phyloP scores from a whole-genome alignment of 345 rosid species.

The Heritiera fomes region DNA sequence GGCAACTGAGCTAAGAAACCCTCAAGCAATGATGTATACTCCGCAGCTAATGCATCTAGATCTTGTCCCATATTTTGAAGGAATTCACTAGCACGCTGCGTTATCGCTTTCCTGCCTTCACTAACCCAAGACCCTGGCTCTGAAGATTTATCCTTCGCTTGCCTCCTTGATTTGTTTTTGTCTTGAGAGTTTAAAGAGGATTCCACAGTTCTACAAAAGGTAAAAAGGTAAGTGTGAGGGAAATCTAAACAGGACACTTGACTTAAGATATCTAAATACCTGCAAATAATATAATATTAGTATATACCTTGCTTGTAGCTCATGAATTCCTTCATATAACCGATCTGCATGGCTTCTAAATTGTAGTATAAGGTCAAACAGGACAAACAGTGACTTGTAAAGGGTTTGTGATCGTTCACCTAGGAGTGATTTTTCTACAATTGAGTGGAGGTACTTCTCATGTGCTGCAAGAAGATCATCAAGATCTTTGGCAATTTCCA shows the following conservation, averaged over 20 bases:
- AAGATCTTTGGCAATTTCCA: slow-evolving; percentile 92
- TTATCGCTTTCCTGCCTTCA: slow-evolving; percentile 84
- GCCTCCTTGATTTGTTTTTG: slow-evolving; percentile 42
- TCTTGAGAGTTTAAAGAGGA: slow-evolving; percentile 54
- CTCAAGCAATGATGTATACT: slow-evolving; percentile 69
- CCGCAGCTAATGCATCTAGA: slow-evolving; percentile 67
- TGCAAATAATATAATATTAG: background rate
- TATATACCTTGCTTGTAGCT: slow-evolving; percentile 82
- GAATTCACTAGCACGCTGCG: slow-evolving; percentile 90
- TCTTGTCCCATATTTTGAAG: slow-evolving; percentile 79
- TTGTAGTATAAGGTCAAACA: slow-evolving; percentile 84
- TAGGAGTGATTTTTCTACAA: slow-evolving; percentile 85
- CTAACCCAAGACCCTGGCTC: slow-evolving; percentile 66
- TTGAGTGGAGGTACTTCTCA: slow-evolving; percentile 83
- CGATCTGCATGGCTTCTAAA: slow-evolving; percentile 92
- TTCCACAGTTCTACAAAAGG: slow-evolving; percentile 51
- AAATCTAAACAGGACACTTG: background rate
- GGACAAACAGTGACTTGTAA: slow-evolving; percentile 68
- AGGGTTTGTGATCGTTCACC: slow-evolving; percentile 89
- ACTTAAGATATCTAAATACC: background rate
- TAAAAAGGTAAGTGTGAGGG: background rate
- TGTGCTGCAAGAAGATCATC: slow-evolving; percentile 97
- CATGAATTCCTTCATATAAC: slow-evolving; percentile 82
- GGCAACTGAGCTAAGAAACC: slow-evolving; percentile 86
- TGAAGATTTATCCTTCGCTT: slow-evolving; percentile 36